Conservation (phyloP, 129 eudicot species). For the Escallonia rubra region DNA sequence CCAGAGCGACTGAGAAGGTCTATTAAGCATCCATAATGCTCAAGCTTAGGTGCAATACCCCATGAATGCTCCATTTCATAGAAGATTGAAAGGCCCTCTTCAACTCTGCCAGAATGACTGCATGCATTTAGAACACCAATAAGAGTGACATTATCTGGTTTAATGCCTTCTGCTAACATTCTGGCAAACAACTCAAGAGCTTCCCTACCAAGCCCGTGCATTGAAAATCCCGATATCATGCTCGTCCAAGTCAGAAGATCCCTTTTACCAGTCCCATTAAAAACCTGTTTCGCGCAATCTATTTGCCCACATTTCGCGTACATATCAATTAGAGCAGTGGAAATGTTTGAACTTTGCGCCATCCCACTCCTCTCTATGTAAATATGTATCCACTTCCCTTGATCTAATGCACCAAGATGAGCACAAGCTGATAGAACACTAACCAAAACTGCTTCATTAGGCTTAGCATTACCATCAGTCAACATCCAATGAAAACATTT, state of each 20-base stretch:
- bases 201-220: constrained; percentile 41
- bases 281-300: constrained; percentile 30
- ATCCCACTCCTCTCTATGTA: constrained; percentile 24
- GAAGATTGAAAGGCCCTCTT: constrained; percentile 31
- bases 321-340: constrained; percentile 43
- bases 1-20: constrained; percentile 46
- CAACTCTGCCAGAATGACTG: constrained; percentile 38
- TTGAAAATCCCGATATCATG: constrained; percentile 37
- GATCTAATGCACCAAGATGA: constrained; percentile 36
- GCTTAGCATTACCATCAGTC: constrained; percentile 20
- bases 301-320: constrained; percentile 46
- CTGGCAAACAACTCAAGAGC: constrained; percentile 36
- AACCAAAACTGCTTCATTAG: constrained; percentile 35
- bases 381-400: constrained; percentile 47
- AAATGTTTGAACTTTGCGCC: constrained; percentile 22
- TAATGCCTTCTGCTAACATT: constrained; percentile 33
- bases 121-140: constrained; percentile 46
- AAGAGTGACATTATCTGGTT: constrained; percentile 40
- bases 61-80: constrained; percentile 21
- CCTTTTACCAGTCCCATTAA: constrained; percentile 18
- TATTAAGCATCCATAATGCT: constrained; percentile 49
- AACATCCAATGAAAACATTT: constrained; percentile 32
- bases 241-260: constrained; percentile 43
- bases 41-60: constrained; percentile 38
- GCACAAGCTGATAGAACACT: constrained; percentile 40